Evolutionary conservation across 768 basidiomycete genomes (phyloP).

Genomic region (Tricholoma hemisulphureum): DNA sequence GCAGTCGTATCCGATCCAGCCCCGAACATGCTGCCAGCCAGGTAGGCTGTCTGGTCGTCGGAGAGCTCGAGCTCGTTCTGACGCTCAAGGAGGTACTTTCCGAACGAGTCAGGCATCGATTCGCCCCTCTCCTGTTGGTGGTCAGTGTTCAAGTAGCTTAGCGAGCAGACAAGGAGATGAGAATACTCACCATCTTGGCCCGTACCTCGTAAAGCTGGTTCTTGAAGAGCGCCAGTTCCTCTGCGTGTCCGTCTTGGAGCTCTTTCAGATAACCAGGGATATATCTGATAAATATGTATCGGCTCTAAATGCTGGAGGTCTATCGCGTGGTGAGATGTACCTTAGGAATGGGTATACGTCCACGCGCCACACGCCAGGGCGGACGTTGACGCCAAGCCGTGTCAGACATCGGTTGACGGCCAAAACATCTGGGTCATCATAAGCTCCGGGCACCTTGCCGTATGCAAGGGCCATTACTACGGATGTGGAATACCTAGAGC

Average conservation of each 20-base stretch:
- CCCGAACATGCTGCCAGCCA: slow-evolving; percentile 64
- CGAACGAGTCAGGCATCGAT: slow-evolving; percentile 48
- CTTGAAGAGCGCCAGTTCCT: slow-evolving; percentile 57
- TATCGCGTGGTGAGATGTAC: slow-evolving; percentile 7
- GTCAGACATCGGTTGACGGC: slow-evolving; percentile 47
- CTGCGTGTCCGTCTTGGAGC: slow-evolving; percentile 52
- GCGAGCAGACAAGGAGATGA: background rate
- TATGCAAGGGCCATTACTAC: slow-evolving; percentile 54
- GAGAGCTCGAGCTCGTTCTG: slow-evolving; percentile 54
- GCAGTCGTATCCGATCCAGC: slow-evolving; percentile 68
- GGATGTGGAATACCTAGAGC: slow-evolving; percentile 44
- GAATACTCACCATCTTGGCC: slow-evolving; percentile 38
- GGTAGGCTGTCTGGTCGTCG: slow-evolving; percentile 58
- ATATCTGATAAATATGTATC: slow-evolving; percentile 30
- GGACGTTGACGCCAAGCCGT: slow-evolving; percentile 42
- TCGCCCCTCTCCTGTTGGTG: slow-evolving; percentile 31
- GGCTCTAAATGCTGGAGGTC: background rate
- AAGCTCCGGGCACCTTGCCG: slow-evolving; percentile 40
- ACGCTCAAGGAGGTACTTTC: slow-evolving; percentile 55
- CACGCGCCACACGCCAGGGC: slow-evolving; percentile 46
- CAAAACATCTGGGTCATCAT: slow-evolving; percentile 46
- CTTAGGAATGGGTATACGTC: slow-evolving; percentile 46
- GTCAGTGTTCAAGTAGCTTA: too few species aligned
- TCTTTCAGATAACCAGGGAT: slow-evolving; percentile 63
- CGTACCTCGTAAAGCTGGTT: slow-evolving; percentile 48